phyloP scores from a whole-genome alignment of 495 filamentous ascomycete genomes.

The Penicillium soppii region DNA sequence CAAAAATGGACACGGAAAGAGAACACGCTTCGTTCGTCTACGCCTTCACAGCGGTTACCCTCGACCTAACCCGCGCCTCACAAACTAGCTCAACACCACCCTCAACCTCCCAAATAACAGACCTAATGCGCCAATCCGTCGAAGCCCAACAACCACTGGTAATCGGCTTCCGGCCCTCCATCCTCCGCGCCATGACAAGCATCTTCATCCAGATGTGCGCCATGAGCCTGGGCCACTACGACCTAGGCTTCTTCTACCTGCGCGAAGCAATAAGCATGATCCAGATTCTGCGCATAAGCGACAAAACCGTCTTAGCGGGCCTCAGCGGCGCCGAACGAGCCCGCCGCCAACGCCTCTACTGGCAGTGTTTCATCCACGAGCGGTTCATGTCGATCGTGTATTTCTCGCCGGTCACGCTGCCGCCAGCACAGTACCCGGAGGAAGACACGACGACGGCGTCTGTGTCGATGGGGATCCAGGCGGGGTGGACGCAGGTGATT shows the following conservation, averaged over 20 bases:
- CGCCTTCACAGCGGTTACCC: conserved; percentile 28
- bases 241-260: conserved; percentile 31
- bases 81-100: not conserved
- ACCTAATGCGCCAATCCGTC: conserved; percentile 22
- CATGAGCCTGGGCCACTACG: conserved; percentile 23
- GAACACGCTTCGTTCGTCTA: conserved; percentile 26
- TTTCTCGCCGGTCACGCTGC: conserved; percentile 21
- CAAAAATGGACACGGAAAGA: conserved; percentile 16
- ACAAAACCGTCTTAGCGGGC: conserved; percentile 12
- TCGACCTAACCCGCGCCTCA: conserved; percentile 20
- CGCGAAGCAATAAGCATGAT: conserved; percentile 30
- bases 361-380: conserved; percentile 35
- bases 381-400: conserved; percentile 29
- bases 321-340: conserved; percentile 20
- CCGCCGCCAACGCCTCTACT: conserved; percentile 29
- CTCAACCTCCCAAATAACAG: conserved; percentile 14
- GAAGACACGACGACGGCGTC: conserved; percentile 8
- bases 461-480: conserved; percentile 14
- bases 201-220: conserved; percentile 29
- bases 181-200: conserved; percentile 18
- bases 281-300: conserved; percentile 24
- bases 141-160: conserved; percentile 20
- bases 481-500: conserved; percentile 23
- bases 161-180: conserved; percentile 18
- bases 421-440: conserved; percentile 18